A percentile compares a stretch with the other conserved stretches of the same genome.
Conservation (phyloP, 176 grass and related monocot species). For the Leersia perrieri region DNA sequence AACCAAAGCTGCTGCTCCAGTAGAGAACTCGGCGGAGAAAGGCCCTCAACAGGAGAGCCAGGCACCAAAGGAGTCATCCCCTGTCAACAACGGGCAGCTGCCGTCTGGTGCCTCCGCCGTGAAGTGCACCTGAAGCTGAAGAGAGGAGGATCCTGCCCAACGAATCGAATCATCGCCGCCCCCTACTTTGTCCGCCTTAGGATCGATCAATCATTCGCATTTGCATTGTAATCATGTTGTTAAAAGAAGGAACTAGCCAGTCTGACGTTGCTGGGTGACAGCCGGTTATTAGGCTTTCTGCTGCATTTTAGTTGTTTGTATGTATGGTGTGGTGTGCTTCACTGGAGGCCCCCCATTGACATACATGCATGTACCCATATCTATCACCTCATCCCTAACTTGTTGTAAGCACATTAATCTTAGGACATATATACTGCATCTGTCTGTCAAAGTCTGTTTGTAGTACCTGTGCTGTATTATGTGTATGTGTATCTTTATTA, state of each 20-base stretch:
- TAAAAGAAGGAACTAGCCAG: constrained; percentile 46
- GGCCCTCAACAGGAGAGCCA: constrained; percentile 24
- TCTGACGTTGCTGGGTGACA: constrained; percentile 53
- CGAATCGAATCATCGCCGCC: not conserved
- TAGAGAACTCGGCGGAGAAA: constrained; percentile 27
- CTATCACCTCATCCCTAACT: constrained; percentile 9
- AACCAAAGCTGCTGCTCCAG: constrained; percentile 19
- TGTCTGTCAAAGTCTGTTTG: not conserved
- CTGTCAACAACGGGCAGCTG: constrained; percentile 51
- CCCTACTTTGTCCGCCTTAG: not conserved
- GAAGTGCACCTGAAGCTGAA: constrained; percentile 45
- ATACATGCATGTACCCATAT: constrained; percentile 33
- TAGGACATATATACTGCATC: constrained; percentile 37
- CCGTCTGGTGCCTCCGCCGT: constrained; percentile 35
- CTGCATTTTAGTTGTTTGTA: constrained; percentile 36
- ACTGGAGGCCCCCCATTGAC: not conserved
- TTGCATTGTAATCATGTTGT: constrained; percentile 47
- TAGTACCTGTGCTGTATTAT: constrained; percentile 23
- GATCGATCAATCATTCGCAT: constrained; percentile 32
- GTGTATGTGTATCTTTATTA: constrained; percentile 30
- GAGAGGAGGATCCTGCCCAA: not conserved
- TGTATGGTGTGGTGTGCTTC: constrained; percentile 19
- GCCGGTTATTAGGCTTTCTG: constrained; percentile 34
- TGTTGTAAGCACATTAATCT: constrained; percentile 49
- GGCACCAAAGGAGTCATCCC: not conserved